Evolutionary conservation across 495 filamentous ascomycete species (phyloP).

Genomic region (Aspergillus olivimuriae): DNA sequence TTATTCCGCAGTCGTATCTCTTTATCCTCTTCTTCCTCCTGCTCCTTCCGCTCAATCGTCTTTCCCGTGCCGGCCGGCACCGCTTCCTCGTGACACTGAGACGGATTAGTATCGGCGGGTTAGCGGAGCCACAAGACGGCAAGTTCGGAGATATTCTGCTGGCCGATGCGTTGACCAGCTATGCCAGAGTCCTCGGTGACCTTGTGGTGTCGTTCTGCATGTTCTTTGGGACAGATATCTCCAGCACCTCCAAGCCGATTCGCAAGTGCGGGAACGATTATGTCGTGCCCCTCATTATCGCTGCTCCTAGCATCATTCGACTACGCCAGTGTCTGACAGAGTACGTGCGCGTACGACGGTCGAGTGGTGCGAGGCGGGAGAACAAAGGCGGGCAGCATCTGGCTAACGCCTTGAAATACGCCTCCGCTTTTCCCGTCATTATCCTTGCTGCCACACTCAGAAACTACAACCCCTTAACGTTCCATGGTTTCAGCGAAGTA

Average conservation of each 20-base stretch:
- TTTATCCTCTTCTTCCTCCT: slow-evolving; percentile 62
- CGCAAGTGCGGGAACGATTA: slow-evolving; percentile 70
- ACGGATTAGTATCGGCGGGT: slow-evolving; percentile 67
- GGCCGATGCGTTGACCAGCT: slow-evolving; percentile 92
- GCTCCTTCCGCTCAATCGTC: slow-evolving; percentile 61
- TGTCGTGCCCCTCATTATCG: slow-evolving; percentile 73
- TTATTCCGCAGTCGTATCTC: slow-evolving; percentile 76
- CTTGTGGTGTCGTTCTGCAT: slow-evolving; percentile 85
- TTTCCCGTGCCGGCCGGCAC: slow-evolving; percentile 65
- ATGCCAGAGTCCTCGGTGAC: slow-evolving; percentile 85
- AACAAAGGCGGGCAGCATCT: slow-evolving; percentile 78
- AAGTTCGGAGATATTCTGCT: slow-evolving; percentile 92
- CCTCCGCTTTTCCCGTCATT: slow-evolving; percentile 87
- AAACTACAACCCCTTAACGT: slow-evolving; percentile 50
- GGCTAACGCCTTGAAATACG: slow-evolving; percentile 89
- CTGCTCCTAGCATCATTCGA: slow-evolving; percentile 76
- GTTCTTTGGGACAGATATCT: slow-evolving; percentile 64
- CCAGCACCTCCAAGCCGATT: slow-evolving; percentile 73
- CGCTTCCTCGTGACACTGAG: slow-evolving; percentile 66
- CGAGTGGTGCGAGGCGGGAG: slow-evolving; percentile 33
- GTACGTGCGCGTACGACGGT: slow-evolving; percentile 62
- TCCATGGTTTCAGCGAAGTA: slow-evolving; percentile 49
- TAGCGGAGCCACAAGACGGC: slow-evolving; percentile 74
- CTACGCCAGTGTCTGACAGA: slow-evolving; percentile 90
- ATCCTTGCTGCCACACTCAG: slow-evolving; percentile 67